These are phyloP conservation scores for Avena eriantha DNA, from an alignment of 176 grass and related monocot species.

Conservation along the genomic window DNA sequence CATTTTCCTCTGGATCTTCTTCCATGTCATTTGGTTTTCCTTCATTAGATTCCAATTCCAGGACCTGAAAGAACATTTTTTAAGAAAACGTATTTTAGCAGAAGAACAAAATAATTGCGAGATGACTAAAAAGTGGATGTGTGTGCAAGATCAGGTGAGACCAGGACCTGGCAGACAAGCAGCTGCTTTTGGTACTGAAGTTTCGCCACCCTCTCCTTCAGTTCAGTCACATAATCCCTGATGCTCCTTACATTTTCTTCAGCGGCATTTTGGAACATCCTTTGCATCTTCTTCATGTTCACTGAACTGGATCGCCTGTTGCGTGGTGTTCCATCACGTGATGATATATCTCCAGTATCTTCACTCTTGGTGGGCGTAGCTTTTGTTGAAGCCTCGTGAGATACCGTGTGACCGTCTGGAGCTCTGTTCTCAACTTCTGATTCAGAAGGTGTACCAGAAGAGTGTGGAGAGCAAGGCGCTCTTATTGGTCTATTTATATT, in stretches of 20 bases:
- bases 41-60: slow-evolving; percentile 72
- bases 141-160: slow-evolving; percentile 21
- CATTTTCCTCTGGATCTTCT: slow-evolving; percentile 43
- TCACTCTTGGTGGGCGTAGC: slow-evolving; percentile 80
- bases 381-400: slow-evolving; percentile 55
- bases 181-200: slow-evolving; percentile 97
- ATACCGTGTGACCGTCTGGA: slow-evolving; percentile 51
- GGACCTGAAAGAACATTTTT: too few relatives aligned
- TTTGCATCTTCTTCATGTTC: too few relatives aligned
- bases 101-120: neutral
- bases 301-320: slow-evolving; percentile 48
- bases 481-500: slow-evolving; percentile 63
- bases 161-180: slow-evolving; percentile 82
- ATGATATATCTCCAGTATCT: slow-evolving; percentile 64
- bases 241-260: slow-evolving; percentile 91
- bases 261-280: slow-evolving; percentile 23
- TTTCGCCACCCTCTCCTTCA: slow-evolving; percentile 91
- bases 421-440: slow-evolving; percentile 78
- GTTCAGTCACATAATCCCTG: slow-evolving; percentile 82
- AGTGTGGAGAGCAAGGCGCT: slow-evolving; percentile 72
- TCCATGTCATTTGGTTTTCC: slow-evolving; percentile 46
- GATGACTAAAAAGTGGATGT: neutral
- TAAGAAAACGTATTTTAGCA: slow-evolving; percentile 33
- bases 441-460: slow-evolving; percentile 57
- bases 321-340: slow-evolving; percentile 78